Conservation (phyloP, 345 rosid species). For the Aethionema arabicum region DNA sequence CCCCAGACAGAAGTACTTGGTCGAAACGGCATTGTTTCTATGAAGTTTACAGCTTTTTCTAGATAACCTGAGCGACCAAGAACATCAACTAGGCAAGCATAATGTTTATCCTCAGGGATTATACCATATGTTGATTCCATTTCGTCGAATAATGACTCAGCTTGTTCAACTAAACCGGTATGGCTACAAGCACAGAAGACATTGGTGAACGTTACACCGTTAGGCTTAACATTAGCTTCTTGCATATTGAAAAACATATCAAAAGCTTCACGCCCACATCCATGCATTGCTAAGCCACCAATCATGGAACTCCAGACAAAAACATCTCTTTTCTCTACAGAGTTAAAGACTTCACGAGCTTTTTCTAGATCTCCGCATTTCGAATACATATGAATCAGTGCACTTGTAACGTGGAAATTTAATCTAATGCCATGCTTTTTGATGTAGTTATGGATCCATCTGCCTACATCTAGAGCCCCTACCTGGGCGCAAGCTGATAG, state of each 20-base stretch:
- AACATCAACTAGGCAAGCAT: slow-evolving; percentile 69
- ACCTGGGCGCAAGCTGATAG: slow-evolving; percentile 68
- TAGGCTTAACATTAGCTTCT: slow-evolving; percentile 56
- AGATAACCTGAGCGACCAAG: slow-evolving; percentile 69
- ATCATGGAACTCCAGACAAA: slow-evolving; percentile 80
- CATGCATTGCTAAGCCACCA: slow-evolving; percentile 75
- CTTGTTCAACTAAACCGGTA: slow-evolving; percentile 62
- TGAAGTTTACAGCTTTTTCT: slow-evolving; percentile 61
- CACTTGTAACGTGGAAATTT: slow-evolving; percentile 55
- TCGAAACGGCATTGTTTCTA: slow-evolving; percentile 57
- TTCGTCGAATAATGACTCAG: slow-evolving; percentile 47
- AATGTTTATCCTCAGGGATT: slow-evolving; percentile 60
- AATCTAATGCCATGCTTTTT: slow-evolving; percentile 49
- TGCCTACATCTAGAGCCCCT: slow-evolving; percentile 61
- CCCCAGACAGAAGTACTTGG: slow-evolving; percentile 66
- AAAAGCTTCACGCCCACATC: slow-evolving; percentile 53
- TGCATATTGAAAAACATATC: slow-evolving; percentile 59
- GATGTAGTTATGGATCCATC: slow-evolving; percentile 52
- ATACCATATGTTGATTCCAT: slow-evolving; percentile 57
- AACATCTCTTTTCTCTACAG: slow-evolving; percentile 51
- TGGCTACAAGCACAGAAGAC: slow-evolving; percentile 73
- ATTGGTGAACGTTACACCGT: slow-evolving; percentile 62
- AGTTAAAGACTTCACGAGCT: slow-evolving; percentile 59
- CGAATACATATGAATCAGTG: slow-evolving; percentile 79
- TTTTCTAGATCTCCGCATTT: slow-evolving; percentile 71